Percentiles rank a stretch among this genome's conserved stretches.
Conservation (phyloP, 495 filamentous ascomycete species). For the Penicillium pulvis region DNA sequence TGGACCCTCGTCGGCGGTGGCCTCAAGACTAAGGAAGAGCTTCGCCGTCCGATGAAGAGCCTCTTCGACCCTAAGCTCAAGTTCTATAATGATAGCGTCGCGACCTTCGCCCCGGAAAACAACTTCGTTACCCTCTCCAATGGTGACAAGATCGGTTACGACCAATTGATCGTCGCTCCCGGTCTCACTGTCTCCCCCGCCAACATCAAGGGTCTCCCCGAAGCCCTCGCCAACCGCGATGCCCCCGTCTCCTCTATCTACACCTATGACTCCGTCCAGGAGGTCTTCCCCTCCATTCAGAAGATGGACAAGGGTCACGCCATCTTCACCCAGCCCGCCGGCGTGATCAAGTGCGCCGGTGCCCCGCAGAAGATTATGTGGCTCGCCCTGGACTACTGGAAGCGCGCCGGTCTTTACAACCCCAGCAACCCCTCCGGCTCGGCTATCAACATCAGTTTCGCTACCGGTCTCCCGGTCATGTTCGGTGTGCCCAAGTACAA, state of each 20-base stretch:
- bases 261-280: slow-evolving; percentile 60
- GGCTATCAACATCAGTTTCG: slow-evolving; percentile 62
- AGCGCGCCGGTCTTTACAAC: slow-evolving; percentile 59
- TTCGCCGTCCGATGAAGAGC: slow-evolving; percentile 52
- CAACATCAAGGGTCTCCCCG: slow-evolving; percentile 59
- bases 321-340: slow-evolving; percentile 69
- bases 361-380: slow-evolving; percentile 74
- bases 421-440: slow-evolving; percentile 40
- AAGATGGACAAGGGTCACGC: slow-evolving; percentile 58
- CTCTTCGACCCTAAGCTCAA: slow-evolving; percentile 62
- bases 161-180: slow-evolving; percentile 65
- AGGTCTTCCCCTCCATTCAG: slow-evolving; percentile 57
- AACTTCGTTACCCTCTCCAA: slow-evolving; percentile 61
- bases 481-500: slow-evolving; percentile 72
- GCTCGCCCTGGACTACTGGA: slow-evolving; percentile 69
- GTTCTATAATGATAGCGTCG: slow-evolving; percentile 58
- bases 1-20: slow-evolving; percentile 72
- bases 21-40: slow-evolving; percentile 57
- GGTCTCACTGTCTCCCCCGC: slow-evolving; percentile 60
- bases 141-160: slow-evolving; percentile 61
- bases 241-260: slow-evolving; percentile 67
- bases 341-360: slow-evolving; percentile 68
- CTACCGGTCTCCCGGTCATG: slow-evolving; percentile 63
- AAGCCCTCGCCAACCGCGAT: slow-evolving; percentile 57
- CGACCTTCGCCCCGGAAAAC: slow-evolving; percentile 56